Conservation (phyloP, 805 yeast species). For the Saccharomyces paradoxus region DNA sequence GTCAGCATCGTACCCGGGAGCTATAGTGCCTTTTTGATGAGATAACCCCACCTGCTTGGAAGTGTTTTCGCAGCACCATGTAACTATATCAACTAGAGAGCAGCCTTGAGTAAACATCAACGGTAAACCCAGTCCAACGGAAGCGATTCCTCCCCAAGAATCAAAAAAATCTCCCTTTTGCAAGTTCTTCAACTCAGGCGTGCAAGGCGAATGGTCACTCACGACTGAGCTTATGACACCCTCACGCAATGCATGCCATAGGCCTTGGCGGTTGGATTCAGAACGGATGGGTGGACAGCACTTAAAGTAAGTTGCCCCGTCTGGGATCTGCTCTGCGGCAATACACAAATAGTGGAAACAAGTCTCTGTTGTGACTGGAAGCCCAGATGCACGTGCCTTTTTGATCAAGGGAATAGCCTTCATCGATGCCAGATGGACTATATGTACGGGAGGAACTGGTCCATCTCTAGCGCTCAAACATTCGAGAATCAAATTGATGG, state of each 20-base stretch:
- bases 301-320: conserved; percentile 74
- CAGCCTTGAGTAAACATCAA: conserved; percentile 69
- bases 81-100: conserved; percentile 51
- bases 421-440: conserved; percentile 83
- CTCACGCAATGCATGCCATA: conserved; percentile 71
- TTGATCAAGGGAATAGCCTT: conserved; percentile 69
- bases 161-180: conserved; percentile 78
- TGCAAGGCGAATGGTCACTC: conserved; percentile 93
- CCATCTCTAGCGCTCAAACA: conserved; percentile 42
- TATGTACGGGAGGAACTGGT: conserved; percentile 62
- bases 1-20: conserved; percentile 80
- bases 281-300: conserved; percentile 93
- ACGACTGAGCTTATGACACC: conserved; percentile 76
- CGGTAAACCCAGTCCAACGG: conserved; percentile 86
- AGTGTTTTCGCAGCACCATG: conserved; percentile 79
- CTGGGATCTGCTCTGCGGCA: conserved; percentile 67
- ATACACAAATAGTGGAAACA: conserved; percentile 87
- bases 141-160: conserved; percentile 96
- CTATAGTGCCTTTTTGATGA: conserved; percentile 63
- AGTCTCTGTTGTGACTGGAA: conserved; percentile 80
- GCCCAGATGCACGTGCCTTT: conserved; percentile 49
- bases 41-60: conserved; percentile 76
- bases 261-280: conserved; percentile 55
- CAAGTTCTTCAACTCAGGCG: conserved; percentile 79
- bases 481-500: conserved; percentile 62